These are phyloP conservation scores for Chlamydomonas incerta DNA, from an alignment of 139 green algal species.

Conservation along the genomic window DNA sequence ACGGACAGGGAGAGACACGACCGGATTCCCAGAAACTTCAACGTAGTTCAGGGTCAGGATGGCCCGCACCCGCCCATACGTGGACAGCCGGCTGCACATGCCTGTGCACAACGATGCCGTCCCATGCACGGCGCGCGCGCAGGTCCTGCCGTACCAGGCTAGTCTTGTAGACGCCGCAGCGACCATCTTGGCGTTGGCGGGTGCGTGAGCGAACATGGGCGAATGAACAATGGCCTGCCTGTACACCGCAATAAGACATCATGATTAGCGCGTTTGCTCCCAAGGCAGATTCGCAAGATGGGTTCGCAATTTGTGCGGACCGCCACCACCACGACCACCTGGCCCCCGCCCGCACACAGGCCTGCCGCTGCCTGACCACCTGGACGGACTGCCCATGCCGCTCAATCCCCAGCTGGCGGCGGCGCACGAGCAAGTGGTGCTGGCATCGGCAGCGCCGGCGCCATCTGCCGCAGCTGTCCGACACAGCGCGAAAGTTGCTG, in stretches of 20 bases:
- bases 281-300: neutral
- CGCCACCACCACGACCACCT: neutral
- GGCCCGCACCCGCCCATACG: no score
- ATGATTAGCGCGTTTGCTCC: neutral
- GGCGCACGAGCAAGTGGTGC: neutral
- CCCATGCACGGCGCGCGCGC: no score
- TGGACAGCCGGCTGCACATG: no score
- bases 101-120: no score
- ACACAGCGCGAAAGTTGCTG: no score
- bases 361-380: neutral
- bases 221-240: no score
- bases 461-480: no score
- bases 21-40: no score
- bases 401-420: neutral
- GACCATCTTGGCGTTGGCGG: neutral
- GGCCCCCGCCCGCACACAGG: neutral
- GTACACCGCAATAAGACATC: neutral
- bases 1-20: no score
- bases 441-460: neutral
- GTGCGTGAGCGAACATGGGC: no score
- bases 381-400: conserved; percentile 30
- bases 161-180: neutral
- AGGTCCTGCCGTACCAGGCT: neutral
- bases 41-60: no score
- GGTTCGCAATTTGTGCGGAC: neutral